Percentiles rank a stretch among this genome's conserved stretches.
phyloP scores from a whole-genome alignment of 176 grass and related monocot species.

The Ensete ventricosum region DNA sequence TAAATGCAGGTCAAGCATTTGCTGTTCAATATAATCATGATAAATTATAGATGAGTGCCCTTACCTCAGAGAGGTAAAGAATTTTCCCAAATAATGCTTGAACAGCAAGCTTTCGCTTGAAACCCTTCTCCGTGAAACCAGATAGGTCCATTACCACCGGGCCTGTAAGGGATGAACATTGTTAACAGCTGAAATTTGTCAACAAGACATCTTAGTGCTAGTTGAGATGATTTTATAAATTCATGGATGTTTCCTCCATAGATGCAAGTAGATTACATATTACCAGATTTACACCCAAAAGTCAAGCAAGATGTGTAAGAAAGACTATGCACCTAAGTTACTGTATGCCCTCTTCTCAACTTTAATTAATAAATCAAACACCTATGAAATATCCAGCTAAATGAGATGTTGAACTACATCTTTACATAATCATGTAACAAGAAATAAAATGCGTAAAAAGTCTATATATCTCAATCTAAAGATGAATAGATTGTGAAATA shows the following conservation, averaged over 20 bases:
- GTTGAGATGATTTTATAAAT: neutral
- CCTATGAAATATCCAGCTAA: too few species aligned
- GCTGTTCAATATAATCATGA: too few species aligned
- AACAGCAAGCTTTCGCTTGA: slow-evolving; percentile 77
- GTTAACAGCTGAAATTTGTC: neutral
- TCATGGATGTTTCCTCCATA: neutral
- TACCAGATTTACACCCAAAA: neutral
- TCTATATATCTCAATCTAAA: too few species aligned
- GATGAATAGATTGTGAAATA: too few species aligned
- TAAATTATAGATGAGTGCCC: neutral
- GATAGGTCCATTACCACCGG: slow-evolving; percentile 74
- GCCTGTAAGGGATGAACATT: slow-evolving; percentile 33
- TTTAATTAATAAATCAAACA: too few species aligned
- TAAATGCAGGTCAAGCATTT: too few species aligned
- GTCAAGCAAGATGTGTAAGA: too few species aligned
- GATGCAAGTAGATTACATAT: neutral
- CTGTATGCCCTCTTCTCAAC: too few species aligned
- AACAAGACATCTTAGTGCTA: neutral
- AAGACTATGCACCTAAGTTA: too few species aligned
- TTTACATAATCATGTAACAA: too few species aligned
- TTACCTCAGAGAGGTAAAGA: slow-evolving; percentile 86
- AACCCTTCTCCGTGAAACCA: slow-evolving; percentile 72
- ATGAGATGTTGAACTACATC: too few species aligned
- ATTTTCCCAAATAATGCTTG: slow-evolving; percentile 76
- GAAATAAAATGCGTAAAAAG: too few species aligned